These are phyloP conservation scores for Pterocarpus macrocarpus DNA, from an alignment of 306 rosid genomes.

Conservation along the genomic window DNA sequence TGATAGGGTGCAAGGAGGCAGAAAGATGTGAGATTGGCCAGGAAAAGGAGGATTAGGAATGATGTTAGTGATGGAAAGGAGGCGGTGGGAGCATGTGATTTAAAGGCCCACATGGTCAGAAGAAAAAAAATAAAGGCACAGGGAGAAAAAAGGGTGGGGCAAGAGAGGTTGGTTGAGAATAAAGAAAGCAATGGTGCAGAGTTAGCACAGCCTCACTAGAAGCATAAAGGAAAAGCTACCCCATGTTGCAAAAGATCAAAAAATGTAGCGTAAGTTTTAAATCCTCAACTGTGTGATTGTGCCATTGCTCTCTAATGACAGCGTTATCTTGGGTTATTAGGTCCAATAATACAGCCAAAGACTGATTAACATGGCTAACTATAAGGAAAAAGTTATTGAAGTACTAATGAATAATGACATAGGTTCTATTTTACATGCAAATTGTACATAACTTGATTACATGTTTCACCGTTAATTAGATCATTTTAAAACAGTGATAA, in stretches of 20 bases:
- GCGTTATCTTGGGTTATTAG: neutral
- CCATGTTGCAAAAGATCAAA: conserved; percentile 29
- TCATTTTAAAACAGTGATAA: too few relatives aligned
- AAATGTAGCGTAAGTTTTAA: conserved; percentile 18
- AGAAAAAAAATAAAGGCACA: conserved; percentile 12
- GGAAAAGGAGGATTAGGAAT: conserved; percentile 51
- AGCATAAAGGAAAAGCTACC: conserved; percentile 57
- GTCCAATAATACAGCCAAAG: conserved; percentile 12
- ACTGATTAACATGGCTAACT: neutral
- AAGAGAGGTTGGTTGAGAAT: conserved; percentile 49
- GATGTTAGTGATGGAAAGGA: conserved; percentile 57
- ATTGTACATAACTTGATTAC: too few relatives aligned
- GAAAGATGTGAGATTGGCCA: conserved; percentile 50
- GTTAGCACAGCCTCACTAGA: conserved; percentile 39
- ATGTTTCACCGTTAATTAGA: too few relatives aligned
- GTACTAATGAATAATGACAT: conserved; percentile 12
- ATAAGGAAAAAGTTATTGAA: neutral
- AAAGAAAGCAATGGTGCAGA: conserved; percentile 53
- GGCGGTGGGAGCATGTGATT: conserved; percentile 58
- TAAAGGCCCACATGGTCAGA: conserved; percentile 52
- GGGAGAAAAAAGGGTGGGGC: conserved; percentile 40
- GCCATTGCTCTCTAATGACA: neutral
- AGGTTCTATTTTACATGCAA: too few relatives aligned
- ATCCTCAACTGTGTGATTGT: conserved; percentile 27
- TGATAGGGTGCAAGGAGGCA: conserved; percentile 46